Evolutionary conservation across 1,284 basidiomycete genomes (phyloP), one percentile per base, ranked within the genome.

Genomic region (Heterobasidion irregulare): DNA sequence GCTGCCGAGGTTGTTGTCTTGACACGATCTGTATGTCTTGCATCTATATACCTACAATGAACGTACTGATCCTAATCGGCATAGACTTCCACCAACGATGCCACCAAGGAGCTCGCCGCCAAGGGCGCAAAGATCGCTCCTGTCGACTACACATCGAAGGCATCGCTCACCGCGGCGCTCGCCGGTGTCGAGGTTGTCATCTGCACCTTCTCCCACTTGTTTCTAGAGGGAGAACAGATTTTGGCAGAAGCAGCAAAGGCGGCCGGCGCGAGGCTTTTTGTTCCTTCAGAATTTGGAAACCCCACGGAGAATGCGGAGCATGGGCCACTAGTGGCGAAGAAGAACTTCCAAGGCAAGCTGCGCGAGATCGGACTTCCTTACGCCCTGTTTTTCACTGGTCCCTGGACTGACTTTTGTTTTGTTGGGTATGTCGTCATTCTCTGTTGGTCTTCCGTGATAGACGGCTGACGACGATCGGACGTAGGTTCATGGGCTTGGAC

Each of bases 241-340:
- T 61, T 75, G 33, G 71, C 68, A 3, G 62, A 67, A 9, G 73
- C 72, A 10, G 69, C 71, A 46, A 72, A 71, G 60, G 62, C 60
- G 34, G 71, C 72, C 0, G 67, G 66, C 9, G 72, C 74, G 18
- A 65, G 68, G 54, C 50, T 72, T 47, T 74, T 75, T 53, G 63
- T 75, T 8, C 74, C 73, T 3, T 71, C 69, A 8, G 73, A 75
- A 54, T 73, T 65, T 26, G 72, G 72, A 6, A 63, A 63, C 16
- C 55, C 55, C 7, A 59, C 58, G 1, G 64, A 69, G 16, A 64
- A 63, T 7, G 57, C 59, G 6, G 63, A 59, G 47, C 62, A 64
- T 0, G 66, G 66, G 33, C 8, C 50, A 1, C 52, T 57, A 19
- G 55, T n/a, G 18, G 12, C 33, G 19, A 64, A 62, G 41, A 50